Evolutionary conservation across 805 yeast species (phyloP).

Genomic region (Candida pseudofarinosa): DNA sequence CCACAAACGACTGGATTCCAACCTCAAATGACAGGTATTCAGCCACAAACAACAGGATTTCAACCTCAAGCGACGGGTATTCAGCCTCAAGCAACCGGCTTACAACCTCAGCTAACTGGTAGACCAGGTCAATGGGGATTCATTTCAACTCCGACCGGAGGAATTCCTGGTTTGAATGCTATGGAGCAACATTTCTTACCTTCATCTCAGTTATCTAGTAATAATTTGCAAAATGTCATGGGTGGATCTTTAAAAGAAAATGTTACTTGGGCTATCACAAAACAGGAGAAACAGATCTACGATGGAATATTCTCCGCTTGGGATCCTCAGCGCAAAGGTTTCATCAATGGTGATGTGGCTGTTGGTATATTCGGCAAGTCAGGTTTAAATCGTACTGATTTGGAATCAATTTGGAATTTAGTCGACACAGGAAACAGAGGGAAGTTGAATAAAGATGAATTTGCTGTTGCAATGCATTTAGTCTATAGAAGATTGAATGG

Average conservation of each 20-base stretch:
- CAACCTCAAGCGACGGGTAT: conserved; percentile 28
- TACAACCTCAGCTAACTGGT: conserved; percentile 58
- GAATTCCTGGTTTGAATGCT: conserved; percentile 65
- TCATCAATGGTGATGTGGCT: conserved; percentile 74
- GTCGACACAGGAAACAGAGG: conserved; percentile 83
- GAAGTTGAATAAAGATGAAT: conserved; percentile 80
- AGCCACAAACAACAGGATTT: conserved; percentile 38
- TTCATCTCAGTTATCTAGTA: conserved; percentile 29
- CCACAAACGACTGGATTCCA: conserved; percentile 37
- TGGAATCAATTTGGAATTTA: conserved; percentile 88
- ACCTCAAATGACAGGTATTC: conserved; percentile 13
- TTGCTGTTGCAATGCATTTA: conserved; percentile 95
- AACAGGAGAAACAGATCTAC: conserved; percentile 81
- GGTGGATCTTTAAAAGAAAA: conserved; percentile 46
- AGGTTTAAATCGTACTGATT: conserved; percentile 78
- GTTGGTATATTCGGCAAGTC: conserved; percentile 86
- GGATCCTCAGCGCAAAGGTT: conserved; percentile 68
- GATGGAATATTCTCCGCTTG: conserved; percentile 86
- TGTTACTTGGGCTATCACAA: conserved; percentile 78
- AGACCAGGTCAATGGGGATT: conserved; percentile 81
- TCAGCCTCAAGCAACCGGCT: conserved; percentile 40
- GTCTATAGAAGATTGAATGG: conserved; percentile 90
- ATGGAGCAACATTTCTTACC: conserved; percentile 70
- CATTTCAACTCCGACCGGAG: conserved; percentile 64
- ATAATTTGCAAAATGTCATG: conserved; percentile 40